phyloP scores from a whole-genome alignment of 2,329 filamentous ascomycete genomes.

The Diaporthe batatas region DNA sequence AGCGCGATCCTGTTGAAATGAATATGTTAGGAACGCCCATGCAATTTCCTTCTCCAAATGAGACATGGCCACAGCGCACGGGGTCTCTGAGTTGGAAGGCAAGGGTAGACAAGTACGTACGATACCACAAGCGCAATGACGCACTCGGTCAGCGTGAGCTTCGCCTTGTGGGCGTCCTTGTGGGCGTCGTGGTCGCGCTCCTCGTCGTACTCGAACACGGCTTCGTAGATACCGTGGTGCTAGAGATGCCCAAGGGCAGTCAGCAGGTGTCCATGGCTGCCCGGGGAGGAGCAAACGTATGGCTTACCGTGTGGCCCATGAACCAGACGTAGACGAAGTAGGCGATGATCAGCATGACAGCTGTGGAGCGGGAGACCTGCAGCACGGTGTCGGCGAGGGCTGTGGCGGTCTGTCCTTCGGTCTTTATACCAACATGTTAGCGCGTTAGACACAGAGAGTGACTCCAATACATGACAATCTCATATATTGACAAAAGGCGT shows the following conservation, averaged over 20 bases:
- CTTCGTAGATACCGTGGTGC: conserved; percentile 71
- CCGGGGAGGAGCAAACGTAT: too few species aligned
- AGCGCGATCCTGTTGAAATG: conserved; percentile 15
- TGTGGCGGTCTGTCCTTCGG: conserved; percentile 32
- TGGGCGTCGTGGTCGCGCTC: conserved; percentile 56
- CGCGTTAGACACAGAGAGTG: not conserved
- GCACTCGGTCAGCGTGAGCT: conserved; percentile 73
- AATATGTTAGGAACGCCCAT: not conserved
- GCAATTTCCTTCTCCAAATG: too few species aligned
- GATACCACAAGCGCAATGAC: conserved; percentile 66
- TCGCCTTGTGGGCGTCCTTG: conserved; percentile 63
- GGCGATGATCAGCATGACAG: conserved; percentile 69
- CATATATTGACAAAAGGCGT: too few species aligned
- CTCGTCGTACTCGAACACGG: conserved; percentile 68
- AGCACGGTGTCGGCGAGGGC: conserved; percentile 58
- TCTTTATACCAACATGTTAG: conserved; percentile 1
- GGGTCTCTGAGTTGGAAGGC: too few species aligned
- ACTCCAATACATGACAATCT: too few species aligned
- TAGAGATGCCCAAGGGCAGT: not conserved
- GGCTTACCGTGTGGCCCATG: conserved; percentile 63
- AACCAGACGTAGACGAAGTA: conserved; percentile 69
- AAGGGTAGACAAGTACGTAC: not conserved
- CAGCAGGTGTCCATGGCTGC: not conserved
- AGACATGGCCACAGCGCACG: too few species aligned
- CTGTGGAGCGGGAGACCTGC: conserved; percentile 69